Base-by-base conservation (phyloP, 108 stramenopile genomes). In the Cylindrotheca fusiformis region DNA sequence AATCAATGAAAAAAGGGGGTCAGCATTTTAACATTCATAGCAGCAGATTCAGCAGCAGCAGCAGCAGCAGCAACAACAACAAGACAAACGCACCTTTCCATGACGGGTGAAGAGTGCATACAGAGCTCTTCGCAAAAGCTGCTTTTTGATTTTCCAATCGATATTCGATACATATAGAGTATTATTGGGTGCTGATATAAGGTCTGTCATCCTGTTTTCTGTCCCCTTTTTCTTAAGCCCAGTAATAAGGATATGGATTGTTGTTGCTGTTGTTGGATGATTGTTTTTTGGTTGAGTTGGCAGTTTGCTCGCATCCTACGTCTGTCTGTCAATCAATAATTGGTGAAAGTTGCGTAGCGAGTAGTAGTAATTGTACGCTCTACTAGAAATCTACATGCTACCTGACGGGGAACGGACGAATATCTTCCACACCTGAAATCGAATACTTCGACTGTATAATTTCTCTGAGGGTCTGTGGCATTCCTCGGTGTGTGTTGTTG, bases 101-200 rank as follows among this genome's bases (percentile, higher is more conserved):
- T 96, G 95, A 55, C 96, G 88, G 51, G 84, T 92, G 78, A 97
- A 96, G 52, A 97, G 76, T 45, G 88, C 69, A 55, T 96, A 86
- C 33, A 98, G 79, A 1, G 88, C 78, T 63, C 95, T 86, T 84
- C 88, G 87, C 36, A 98, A 82, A 52, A 88, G 74, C 4, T 87
- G 79, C 74, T 95, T 95, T 77, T 97, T 98, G 68, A 98, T 79
- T 64, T 96, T 97, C 91, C 97, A 97, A 61, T 97, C 95, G 52
- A 98, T 89, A 79, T 98, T 98, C 64, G 84, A 81, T 6, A 97
- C 65, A 69, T 98, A 98, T 3, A 98, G 77, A 1, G 98, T 98
- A 31, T 91, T 66, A 65, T 88, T 87, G 20, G 95, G 86, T 33
- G 74, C 28, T 14, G 60, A 12, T 31, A 81, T 74, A 5, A 41